Base-by-base conservation (phyloP, 1,284 basidiomycete genomes). In the Salmacisia buchloeana region DNA sequence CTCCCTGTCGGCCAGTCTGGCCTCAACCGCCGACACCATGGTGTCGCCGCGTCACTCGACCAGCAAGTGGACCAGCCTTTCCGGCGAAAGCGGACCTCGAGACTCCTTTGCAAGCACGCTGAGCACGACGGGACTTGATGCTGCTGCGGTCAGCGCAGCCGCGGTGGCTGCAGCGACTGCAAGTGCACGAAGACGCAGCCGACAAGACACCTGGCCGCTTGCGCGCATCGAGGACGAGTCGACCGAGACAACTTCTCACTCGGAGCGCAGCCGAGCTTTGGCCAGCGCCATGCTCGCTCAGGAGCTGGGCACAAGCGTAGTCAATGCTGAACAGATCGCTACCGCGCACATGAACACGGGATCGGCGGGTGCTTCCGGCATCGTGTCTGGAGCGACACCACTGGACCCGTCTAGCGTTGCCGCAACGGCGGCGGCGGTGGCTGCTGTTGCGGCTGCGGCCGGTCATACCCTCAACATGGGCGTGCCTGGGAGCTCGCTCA, bases 161-260 rank as follows among this genome's bases (percentile, higher is more conserved):
- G 25, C 49, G 15, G 23, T 31, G 2, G 49, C 49, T 10, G 49
- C 49, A 5, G 12, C 25, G 5, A 31, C 49, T 54, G 29, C 29
- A 12, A 15, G 13, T 7, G n/a, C 49, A 10, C 25, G 31, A 4
- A 25, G 49, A 10, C 9, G 49, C 9, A 54, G 29, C 13, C 49
- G 49, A 5, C 49, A 54, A 31, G 49, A 54, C 18, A 54, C 49
- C 29, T 54, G 49, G 49, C 49, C 49, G 12, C 49, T 54, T 10
- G 49, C 49, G 31, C 49, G 49, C 12, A 54, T 54, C 29, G 49
- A 31, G 23, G 49, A 54, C 13, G 49, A 34, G 29, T 3, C 29
- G 13, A 34, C 12, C 21, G 23, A 25, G 13, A 31, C 27, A 3
- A 4, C n/a, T n/a, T n/a, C n/a, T n/a, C n/a, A n/a, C n/a, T 54